Base-by-base conservation (phyloP, 129 eudicot genomes). In the Glebionis coronaria region DNA sequence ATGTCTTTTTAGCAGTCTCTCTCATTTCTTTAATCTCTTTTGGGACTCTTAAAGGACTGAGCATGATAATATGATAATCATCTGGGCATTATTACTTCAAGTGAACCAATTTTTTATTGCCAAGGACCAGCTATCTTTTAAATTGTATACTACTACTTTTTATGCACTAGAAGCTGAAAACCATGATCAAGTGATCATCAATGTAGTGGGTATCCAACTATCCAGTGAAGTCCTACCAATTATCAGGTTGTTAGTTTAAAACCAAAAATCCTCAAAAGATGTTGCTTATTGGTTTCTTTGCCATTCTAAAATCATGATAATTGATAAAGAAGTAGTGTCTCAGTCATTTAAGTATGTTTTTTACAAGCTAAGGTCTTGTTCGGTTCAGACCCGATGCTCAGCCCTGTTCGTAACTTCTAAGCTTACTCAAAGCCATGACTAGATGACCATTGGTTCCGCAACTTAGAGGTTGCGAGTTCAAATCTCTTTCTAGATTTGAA, bases 1-100 rank as follows among this genome's bases (percentile, higher is more conserved):
- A 51, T 76, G 58, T 12, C 75, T 76, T 35, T 76, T 76, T 76
- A 27, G 58, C 57, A 51, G 74, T 75, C 80, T 57, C 31, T 68
- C 52, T 76, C 75, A 47, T 68, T 76, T 68, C 72, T 73, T 73
- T 65, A 73, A 45, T 65, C 51, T 15, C 28, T 72, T 40, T 61
- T 63, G 51, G 18, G 55, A 31, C n/a, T 62, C 25, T 65, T 21
- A 54, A 51, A 73, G 65, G 58, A 64, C 47, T 73, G 44, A 73
- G 60, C 72, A 73, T 65, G 65, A 73, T 65, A 45, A 13, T 55
- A 5, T 65, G 9, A 65, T 73, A 65, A 73, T 73, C 51, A 73
- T 73, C 55, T n/a, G 20, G 40, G 64, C 59, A 60, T 61, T 68
- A 70, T 70, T 28, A 70, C 45, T 57, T 57, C 58, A 44, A 70